These are phyloP conservation scores for Modicella reniformis DNA, from an alignment of 371 early-diverging fungal species.

Conservation along the genomic window DNA sequence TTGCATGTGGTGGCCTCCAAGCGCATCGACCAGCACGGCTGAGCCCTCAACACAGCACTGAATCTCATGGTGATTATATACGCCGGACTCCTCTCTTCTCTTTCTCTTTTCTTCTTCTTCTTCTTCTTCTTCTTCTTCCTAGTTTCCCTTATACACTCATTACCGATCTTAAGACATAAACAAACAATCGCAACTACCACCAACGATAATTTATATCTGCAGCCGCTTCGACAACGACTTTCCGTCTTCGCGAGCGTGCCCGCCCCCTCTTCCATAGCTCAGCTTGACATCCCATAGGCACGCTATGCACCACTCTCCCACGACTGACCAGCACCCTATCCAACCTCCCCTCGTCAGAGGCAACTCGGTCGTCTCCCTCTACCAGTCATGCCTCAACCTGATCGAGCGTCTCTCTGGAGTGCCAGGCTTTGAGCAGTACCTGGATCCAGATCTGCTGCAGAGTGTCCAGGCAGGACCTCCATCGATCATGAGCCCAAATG, in stretches of 20 bases:
- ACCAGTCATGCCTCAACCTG: constrained; percentile 71
- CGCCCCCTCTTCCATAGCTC: constrained; percentile 2
- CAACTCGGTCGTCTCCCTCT: constrained; percentile 64
- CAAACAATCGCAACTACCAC: not conserved
- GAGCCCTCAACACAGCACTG: constrained; percentile 6
- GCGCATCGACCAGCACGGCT: constrained; percentile 6
- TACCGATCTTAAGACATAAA: not conserved
- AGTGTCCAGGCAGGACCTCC: constrained; percentile 53
- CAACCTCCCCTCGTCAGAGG: constrained; percentile 41
- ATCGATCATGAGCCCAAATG: constrained; percentile 55
- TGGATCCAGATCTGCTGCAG: constrained; percentile 58
- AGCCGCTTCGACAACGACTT: not conserved
- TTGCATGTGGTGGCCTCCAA: not conserved
- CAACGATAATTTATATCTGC: too few species aligned
- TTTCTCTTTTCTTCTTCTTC: not conserved
- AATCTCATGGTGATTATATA: not conserved
- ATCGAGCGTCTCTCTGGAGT: constrained; percentile 68
- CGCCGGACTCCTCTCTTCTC: not conserved
- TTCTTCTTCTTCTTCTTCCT: not conserved
- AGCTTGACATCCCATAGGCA: not conserved
- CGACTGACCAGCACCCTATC: constrained; percentile 48
- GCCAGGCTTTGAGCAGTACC: constrained; percentile 68
- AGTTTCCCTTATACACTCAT: not conserved
- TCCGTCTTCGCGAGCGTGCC: not conserved
- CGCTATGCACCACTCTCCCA: constrained; percentile 41